Conservation (phyloP, 2,329 filamentous ascomycete species). For the Arthrocladium fulminans region DNA sequence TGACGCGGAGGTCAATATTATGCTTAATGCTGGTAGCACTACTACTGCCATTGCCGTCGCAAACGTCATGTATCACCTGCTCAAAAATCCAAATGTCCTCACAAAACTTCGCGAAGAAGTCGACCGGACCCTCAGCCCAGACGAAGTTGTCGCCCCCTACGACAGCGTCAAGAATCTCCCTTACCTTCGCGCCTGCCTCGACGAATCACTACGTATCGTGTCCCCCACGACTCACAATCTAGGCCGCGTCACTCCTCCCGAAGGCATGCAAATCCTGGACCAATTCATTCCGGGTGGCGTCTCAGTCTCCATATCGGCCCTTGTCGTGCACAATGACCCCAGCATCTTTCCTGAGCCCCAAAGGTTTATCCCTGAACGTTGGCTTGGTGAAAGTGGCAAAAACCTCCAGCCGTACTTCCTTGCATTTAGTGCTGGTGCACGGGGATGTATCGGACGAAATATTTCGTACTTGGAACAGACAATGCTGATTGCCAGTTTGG, state of each 20-base stretch:
- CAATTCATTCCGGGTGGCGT: conserved; percentile 39
- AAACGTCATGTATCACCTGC: conserved; percentile 42
- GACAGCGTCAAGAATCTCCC: conserved; percentile 44
- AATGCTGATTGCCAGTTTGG: conserved; percentile 35
- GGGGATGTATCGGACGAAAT: conserved; percentile 36
- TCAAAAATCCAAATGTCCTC: conserved; percentile 35
- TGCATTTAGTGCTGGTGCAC: conserved; percentile 33
- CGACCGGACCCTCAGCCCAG: conserved; percentile 35
- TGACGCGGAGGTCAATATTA: conserved; percentile 18
- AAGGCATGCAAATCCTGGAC: conserved; percentile 37
- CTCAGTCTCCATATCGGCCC: conserved; percentile 37
- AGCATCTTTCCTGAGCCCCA: conserved; percentile 32
- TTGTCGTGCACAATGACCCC: conserved; percentile 33
- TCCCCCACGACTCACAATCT: conserved; percentile 38
- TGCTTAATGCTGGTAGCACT: conserved; percentile 15
- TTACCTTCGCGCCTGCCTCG: conserved; percentile 45
- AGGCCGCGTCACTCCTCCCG: conserved; percentile 37
- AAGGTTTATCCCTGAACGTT: conserved; percentile 27
- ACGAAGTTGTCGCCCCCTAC: conserved; percentile 39
- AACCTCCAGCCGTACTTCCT: conserved; percentile 13
- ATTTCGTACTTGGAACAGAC: conserved; percentile 41
- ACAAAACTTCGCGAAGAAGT: conserved; percentile 30
- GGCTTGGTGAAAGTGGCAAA: conserved; percentile 12
- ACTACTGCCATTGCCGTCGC: conserved; percentile 15
- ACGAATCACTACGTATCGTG: conserved; percentile 41